Evolutionary conservation across 2,329 filamentous ascomycete species (phyloP), one percentile per base, ranked within the genome.

Genomic region (Leptographium galeiforme): DNA sequence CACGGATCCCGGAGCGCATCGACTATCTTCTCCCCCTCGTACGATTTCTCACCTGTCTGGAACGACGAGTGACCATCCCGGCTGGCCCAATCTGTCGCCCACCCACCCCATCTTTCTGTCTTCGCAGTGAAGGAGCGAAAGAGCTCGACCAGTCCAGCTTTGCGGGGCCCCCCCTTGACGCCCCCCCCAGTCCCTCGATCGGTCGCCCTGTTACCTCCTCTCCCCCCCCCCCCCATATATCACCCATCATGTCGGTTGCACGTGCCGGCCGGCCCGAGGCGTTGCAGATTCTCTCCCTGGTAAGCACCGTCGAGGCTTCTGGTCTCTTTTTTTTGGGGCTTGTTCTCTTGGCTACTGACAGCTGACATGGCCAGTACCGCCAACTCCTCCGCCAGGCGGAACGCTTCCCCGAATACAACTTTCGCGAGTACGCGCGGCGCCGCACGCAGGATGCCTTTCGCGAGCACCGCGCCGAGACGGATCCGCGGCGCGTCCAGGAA

Each of bases 381-480:
- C 91, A 91, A 64, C 75, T 98, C 62, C 76, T 97, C 63, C 86
- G 90, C 62, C 86, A 93, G 68, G 83, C 89, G 57, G 77, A 78
- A 57, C 87, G 95, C 65, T 97, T 98, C 69, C 81, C 89, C 57
- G 82, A 86, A 61, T 98, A 97, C 76, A 98, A 97, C 72, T 98
- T 96, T 77, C 82, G 93, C 71, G 91, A 96, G 68, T 98, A 98
- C 70, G 90, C 93, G 52, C 86, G 84, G 70, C 84, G 93, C 65
- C 81, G 91, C 68, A 95, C 93, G 66, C 80, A 79, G 67, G 93
- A 97, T 73, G 84, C 88, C 6, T 98, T 97, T 70, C 80, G 85
- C 62, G 89, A 95, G 67, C 78, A 94, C 68, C 78, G 81, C 68
- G 66, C 70, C 53, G 84, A 89, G 63, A 72, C 79, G 47, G 93